Evolutionary conservation across 352 stramenopile genomes (phyloP).

Genomic region (Phytophthora hibernalis): DNA sequence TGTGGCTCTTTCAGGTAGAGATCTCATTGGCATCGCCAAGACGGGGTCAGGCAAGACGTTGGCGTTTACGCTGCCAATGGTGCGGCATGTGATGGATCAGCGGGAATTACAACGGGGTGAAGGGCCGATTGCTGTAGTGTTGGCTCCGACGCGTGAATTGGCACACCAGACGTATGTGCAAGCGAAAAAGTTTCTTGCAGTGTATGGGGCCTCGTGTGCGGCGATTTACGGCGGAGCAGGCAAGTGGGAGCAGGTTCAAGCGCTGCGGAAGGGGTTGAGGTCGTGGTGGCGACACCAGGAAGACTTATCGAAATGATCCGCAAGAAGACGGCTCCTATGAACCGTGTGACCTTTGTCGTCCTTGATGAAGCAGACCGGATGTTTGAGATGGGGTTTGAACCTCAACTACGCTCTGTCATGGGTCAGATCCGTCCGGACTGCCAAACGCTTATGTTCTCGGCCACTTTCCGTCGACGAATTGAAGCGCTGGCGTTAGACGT

Average conservation of each 20-base stretch:
- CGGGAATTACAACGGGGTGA: constrained; percentile 72
- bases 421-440: constrained; percentile 84
- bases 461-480: constrained; percentile 81
- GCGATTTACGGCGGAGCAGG: constrained; percentile 84
- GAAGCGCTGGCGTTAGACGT: constrained; percentile 83
- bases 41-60: constrained; percentile 98
- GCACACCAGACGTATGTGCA: constrained; percentile 88
- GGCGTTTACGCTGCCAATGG: constrained; percentile 96
- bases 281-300: constrained; percentile 83
- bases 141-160: constrained; percentile 84
- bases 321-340: constrained; percentile 71
- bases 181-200: constrained; percentile 82
- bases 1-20: constrained; percentile 72
- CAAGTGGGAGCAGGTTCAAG: constrained; percentile 88
- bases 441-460: constrained; percentile 90
- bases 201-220: constrained; percentile 75
- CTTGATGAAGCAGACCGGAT: constrained; percentile 90
- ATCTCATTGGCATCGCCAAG: constrained; percentile 92
- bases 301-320: constrained; percentile 87
- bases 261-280: constrained; percentile 76
- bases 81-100: constrained; percentile 91
- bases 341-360: constrained; percentile 87
- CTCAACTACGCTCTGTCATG: constrained; percentile 84
- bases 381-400: constrained; percentile 92
- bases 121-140: constrained; percentile 80